phyloP scores from a whole-genome alignment of 169 alveolate species.

The Plasmodium inui region DNA sequence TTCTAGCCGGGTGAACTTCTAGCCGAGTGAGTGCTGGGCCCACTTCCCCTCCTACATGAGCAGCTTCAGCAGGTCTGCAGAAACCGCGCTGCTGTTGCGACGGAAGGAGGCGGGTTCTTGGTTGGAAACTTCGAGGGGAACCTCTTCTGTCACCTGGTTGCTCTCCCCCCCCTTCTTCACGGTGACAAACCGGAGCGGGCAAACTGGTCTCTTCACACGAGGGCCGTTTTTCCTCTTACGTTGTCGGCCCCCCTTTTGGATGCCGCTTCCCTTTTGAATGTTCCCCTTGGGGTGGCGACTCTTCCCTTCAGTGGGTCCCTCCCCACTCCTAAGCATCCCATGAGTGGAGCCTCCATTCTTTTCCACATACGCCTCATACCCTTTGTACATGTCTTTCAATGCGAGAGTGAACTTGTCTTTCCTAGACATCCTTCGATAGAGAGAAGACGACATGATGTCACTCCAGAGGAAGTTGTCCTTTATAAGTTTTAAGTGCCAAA shows the following conservation, averaged over 20 bases:
- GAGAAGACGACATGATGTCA: conserved; percentile 59
- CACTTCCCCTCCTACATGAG: not conserved
- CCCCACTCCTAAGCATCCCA: not conserved
- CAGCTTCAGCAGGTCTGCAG: conserved; percentile 8
- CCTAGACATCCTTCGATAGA: conserved; percentile 52
- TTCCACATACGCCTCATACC: conserved; percentile 34
- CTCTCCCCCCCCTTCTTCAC: not conserved
- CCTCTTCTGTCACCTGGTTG: not conserved
- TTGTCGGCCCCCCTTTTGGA: not conserved
- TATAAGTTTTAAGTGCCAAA: conserved; percentile 92
- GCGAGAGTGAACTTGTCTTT: conserved; percentile 23
- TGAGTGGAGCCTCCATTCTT: not conserved
- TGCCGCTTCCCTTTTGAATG: not conserved
- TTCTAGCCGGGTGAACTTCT: not conserved
- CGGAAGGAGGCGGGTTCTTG: not conserved
- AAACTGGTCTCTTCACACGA: not conserved
- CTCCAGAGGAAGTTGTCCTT: conserved; percentile 91
- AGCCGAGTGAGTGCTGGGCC: not conserved
- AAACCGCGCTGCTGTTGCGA: conserved; percentile 14
- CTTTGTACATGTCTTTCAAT: conserved; percentile 50
- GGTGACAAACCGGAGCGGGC: not conserved
- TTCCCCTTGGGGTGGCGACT: too few species aligned
- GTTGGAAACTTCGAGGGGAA: not conserved
- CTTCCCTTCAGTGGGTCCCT: too few species aligned
- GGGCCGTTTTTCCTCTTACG: not conserved